phyloP scores from a whole-genome alignment of 768 basidiomycete genomes.

The Macrolepiota fuliginosa region DNA sequence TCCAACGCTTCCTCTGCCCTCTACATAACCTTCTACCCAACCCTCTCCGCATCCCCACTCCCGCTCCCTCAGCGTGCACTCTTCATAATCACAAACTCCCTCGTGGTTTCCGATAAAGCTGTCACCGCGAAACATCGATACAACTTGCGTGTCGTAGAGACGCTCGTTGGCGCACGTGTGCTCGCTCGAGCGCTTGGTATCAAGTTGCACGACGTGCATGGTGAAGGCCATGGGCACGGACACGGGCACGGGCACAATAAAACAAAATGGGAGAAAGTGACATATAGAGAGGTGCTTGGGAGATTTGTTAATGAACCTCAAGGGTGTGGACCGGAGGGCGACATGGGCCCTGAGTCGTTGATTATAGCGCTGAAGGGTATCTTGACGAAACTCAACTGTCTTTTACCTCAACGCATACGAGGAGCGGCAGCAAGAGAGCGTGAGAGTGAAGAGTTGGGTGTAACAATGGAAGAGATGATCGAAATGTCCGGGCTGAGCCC shows the following conservation, averaged over 20 bases:
- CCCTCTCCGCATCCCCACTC: conserved; percentile 62
- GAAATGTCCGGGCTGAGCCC: conserved; percentile 54
- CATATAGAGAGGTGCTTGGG: conserved; percentile 65
- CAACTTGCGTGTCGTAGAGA: conserved; percentile 92
- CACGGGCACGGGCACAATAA: conserved; percentile 19
- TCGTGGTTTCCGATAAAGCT: conserved; percentile 79
- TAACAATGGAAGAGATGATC: conserved; percentile 76
- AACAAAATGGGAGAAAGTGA: conserved; percentile 37
- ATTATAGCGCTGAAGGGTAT: conserved; percentile 46
- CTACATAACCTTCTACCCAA: conserved; percentile 81
- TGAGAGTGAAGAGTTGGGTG: conserved; percentile 50
- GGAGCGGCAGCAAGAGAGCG: conserved; percentile 16
- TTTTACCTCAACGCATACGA: conserved; percentile 37
- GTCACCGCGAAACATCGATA: conserved; percentile 74
- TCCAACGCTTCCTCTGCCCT: conserved; percentile 67
- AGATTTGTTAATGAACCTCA: conserved; percentile 47
- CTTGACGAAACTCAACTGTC: conserved; percentile 44
- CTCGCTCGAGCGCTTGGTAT: conserved; percentile 61
- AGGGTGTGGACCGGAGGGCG: conserved; percentile 44
- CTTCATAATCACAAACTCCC: conserved; percentile 81
- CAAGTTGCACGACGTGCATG: conserved; percentile 25
- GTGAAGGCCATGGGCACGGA: conserved; percentile 13
- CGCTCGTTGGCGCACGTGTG: conserved; percentile 74
- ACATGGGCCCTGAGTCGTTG: conserved; percentile 44
- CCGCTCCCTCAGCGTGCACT: conserved; percentile 55